Evolutionary conservation across 1,284 basidiomycete species (phyloP).

Genomic region (Puccinia coronata): DNA sequence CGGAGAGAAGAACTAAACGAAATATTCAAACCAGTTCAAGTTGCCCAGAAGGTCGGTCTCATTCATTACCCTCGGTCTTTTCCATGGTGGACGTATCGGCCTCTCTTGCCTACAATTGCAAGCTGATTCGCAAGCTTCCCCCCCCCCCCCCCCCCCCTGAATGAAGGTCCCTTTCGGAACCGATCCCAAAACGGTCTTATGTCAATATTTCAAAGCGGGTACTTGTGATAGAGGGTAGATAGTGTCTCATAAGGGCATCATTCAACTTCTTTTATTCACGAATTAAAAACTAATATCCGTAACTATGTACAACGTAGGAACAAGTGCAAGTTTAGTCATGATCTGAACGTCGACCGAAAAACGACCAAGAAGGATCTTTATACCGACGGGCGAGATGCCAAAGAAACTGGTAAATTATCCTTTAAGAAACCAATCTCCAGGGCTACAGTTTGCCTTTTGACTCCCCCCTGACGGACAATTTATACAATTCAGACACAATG

Average conservation of each 20-base stretch:
- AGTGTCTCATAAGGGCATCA: not conserved
- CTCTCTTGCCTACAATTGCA: not conserved
- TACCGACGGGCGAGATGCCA: constrained; percentile 76
- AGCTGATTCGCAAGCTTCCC: constrained; percentile 9
- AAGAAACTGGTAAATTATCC: constrained; percentile 66
- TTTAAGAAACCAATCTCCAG: not conserved
- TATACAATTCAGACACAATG: constrained; percentile 77
- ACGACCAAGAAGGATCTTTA: constrained; percentile 97
- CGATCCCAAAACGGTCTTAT: constrained; percentile 58
- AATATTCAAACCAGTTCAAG: constrained; percentile 61
- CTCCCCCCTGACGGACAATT: constrained; percentile 2
- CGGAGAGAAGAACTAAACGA: constrained; percentile 82
- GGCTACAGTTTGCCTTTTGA: not conserved
- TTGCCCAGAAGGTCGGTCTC: constrained; percentile 56
- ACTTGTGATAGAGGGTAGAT: constrained; percentile 56
- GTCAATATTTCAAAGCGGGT: constrained; percentile 57
- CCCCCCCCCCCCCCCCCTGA: not conserved
- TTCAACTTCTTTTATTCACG: not conserved
- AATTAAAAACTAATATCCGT: not conserved
- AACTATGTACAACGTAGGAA: constrained; percentile 58
- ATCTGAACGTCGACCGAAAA: constrained; percentile 82
- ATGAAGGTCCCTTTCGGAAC: constrained; percentile 45
- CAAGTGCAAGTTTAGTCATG: constrained; percentile 96
- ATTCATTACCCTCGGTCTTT: not conserved
- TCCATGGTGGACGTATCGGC: not conserved